Base-by-base conservation (phyloP, 2,329 filamentous ascomycete species). In the Colletotrichum eremochloae region DNA sequence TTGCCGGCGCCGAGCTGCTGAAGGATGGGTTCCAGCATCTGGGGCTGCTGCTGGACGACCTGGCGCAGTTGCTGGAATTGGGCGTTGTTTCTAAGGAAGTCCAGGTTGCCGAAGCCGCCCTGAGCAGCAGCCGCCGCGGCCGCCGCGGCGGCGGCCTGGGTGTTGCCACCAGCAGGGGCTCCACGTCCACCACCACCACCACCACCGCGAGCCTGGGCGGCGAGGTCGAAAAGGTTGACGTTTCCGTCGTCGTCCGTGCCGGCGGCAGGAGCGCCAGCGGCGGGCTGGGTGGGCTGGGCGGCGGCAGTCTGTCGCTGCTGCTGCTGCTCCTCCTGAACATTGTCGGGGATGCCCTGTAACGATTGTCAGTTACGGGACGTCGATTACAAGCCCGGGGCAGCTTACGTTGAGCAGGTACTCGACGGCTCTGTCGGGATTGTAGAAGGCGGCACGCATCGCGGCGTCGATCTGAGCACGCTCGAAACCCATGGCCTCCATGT, bases 401-500 rank as follows among this genome's bases (percentile, higher is more conserved):
- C 92, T 83, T 82, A 96, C 94, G 76, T 85, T 97, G 79, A 99
- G 82, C 15, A 99, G 90, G 79, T 99, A 99, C 82, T 99, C 96
- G 68, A 99, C 96, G 66, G 96, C 96, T 78, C 96, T 94, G 82
- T 98, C 96, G 18, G 96, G 95, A 85, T 99, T 99, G 88, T 93
- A 97, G 83, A 94, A 99, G 18, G 96, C 96, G 75, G 96, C 96
- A 79, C 96, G 93, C 92, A 99, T 96, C 63, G 96, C 96, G 60
- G 93, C 90, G 77, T 98, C 95, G 76, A 98, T 97, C 80, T 97
- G 93, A 64, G 90, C 86, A 79, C 95, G 90, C 79, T 94, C 90
- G 77, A 99, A 99, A 11, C 96, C 96, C 96, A 99, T 99, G 76
- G 92, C 93, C 84, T 97, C 95, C 95, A 99, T 97, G 80, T 95